Evolutionary conservation across 2,329 filamentous ascomycete genomes (phyloP), one percentile per base, ranked within the genome.

Genomic region (Colletotrichum chlorophyti): DNA sequence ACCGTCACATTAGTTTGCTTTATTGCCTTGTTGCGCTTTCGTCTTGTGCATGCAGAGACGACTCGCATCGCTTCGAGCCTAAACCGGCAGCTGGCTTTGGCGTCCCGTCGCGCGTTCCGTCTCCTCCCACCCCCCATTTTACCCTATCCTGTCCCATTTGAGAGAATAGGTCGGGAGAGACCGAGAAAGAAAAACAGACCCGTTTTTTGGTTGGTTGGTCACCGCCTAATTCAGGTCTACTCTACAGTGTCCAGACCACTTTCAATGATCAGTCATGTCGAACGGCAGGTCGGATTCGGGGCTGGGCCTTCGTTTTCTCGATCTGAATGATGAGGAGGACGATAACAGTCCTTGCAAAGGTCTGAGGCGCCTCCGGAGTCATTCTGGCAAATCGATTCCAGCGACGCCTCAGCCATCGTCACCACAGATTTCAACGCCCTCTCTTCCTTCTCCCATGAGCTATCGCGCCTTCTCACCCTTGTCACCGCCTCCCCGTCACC

Each of bases 381-480:
- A 47, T 45, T 27, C 43, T 9, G 23, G 34, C 38, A 60, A 34
- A 38, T 40, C 43, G 21, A n/a, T 17, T 7, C 26, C 53, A 17
- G 42, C 45, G 10, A 53, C 43, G 43, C 48, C 45, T 24, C 38
- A 53, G 14, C 31, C 61, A 6, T 61, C 64, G 15, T 62, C 63
- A 35, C 60, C 63, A 5, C 66, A 62, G 24, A 63, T 60, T 42
- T 65, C 65, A 19, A 63, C 63, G n/a, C 62, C 65, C 11, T 53
- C 52, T 51, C 63, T 62, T n/a, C 60, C 63, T 6, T 65, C 65
- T 35, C 58, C 66, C 32, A 65, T 71, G 60, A 69, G 65, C 47
- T 63, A 62, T 35, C 61, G 70, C 7, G 68, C 67, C 46, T 69
- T 72, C 17, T 68, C 69, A 31, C 67, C 69, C n/a, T 64, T 69